phyloP scores from a whole-genome alignment of 1,139 yeast species.

The Zygoascus hellenicus region DNA sequence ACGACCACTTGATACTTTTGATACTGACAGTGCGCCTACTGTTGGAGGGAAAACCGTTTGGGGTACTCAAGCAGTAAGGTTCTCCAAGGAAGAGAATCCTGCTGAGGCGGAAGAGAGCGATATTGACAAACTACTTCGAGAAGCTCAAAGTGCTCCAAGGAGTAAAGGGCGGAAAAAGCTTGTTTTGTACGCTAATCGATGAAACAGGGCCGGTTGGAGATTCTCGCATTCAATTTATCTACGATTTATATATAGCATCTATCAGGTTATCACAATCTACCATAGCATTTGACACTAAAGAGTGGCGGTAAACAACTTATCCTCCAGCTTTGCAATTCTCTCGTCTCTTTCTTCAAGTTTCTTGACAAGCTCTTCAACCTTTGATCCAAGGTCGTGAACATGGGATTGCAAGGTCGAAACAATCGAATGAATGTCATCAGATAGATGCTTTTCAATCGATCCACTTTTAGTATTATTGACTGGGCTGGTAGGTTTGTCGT shows the following conservation, averaged over 20 bases:
- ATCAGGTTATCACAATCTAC: conserved; percentile 1
- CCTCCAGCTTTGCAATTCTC: conserved; percentile 22
- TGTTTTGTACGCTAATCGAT: conserved; percentile 26
- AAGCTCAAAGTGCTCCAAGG: conserved; percentile 26
- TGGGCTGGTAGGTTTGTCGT: too few relatives aligned
- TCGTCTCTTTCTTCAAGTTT: conserved; percentile 20
- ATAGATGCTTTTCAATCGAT: neutral
- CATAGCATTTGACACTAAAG: neutral
- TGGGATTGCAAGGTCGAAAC: conserved; percentile 14
- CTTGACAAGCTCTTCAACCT: conserved; percentile 21
- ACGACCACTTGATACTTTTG: conserved; percentile 8
- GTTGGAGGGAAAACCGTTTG: conserved; percentile 43
- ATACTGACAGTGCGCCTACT: neutral
- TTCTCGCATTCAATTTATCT: neutral
- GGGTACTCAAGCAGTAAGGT: conserved; percentile 41
- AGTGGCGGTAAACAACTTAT: conserved; percentile 12
- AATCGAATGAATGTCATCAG: neutral
- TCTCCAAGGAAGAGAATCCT: conserved; percentile 18
- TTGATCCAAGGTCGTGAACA: conserved; percentile 20
- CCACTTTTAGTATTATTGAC: neutral
- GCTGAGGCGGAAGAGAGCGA: conserved; percentile 37
- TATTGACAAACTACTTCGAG: conserved; percentile 17
- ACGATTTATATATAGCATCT: neutral
- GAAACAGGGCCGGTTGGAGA: neutral
- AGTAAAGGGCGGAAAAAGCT: conserved; percentile 40